A percentile compares a stretch with the other conserved stretches of the same genome.
phyloP scores from a whole-genome alignment of 345 rosid species.

The Microthlaspi erraticum region DNA sequence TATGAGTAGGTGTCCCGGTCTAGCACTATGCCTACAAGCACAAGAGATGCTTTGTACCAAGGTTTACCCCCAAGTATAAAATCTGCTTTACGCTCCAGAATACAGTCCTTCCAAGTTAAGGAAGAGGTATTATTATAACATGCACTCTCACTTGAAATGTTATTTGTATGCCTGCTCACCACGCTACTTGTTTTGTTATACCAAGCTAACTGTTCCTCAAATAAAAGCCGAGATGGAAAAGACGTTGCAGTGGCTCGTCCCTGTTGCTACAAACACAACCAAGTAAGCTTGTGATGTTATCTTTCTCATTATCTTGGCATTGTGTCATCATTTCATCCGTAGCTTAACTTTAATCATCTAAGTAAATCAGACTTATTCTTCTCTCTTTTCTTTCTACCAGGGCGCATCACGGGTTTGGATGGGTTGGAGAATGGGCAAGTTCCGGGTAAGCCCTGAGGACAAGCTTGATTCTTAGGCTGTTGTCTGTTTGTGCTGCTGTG shows the following conservation, averaged over 20 bases:
- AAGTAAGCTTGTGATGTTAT: slow-evolving; percentile 54
- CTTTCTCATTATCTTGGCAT: slow-evolving; percentile 10
- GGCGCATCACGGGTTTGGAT: slow-evolving; percentile 99
- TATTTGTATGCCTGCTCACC: slow-evolving; percentile 29
- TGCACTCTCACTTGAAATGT: slow-evolving; percentile 17
- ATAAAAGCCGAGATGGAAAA: slow-evolving; percentile 97
- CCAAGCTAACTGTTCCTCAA: slow-evolving; percentile 72
- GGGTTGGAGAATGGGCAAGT: slow-evolving; percentile 99
- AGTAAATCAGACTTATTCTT: slow-evolving; percentile 18
- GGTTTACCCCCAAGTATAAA: slow-evolving; percentile 88
- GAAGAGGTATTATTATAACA: slow-evolving; percentile 95
- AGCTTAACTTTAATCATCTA: background rate
- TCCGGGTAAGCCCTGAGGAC: slow-evolving; percentile 66
- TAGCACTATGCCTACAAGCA: slow-evolving; percentile 89
- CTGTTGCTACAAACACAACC: slow-evolving; percentile 89
- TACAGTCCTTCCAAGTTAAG: slow-evolving; percentile 68
- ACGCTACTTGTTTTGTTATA: slow-evolving; percentile 19
- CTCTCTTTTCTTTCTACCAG: slow-evolving; percentile 49
- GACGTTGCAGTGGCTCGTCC: slow-evolving; percentile 96
- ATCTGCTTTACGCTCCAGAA: slow-evolving; percentile 75
- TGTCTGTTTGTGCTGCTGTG: slow-evolving; percentile 17
- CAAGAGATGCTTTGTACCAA: slow-evolving; percentile 95
- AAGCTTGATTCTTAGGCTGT: slow-evolving; percentile 23
- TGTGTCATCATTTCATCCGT: slow-evolving; percentile 13
- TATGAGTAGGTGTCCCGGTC: slow-evolving; percentile 84